Percentiles rank a stretch among this genome's conserved stretches.
These are phyloP conservation scores for Metschnikowia matae DNA, from an alignment of 805 yeast genomes.

Conservation along the genomic window DNA sequence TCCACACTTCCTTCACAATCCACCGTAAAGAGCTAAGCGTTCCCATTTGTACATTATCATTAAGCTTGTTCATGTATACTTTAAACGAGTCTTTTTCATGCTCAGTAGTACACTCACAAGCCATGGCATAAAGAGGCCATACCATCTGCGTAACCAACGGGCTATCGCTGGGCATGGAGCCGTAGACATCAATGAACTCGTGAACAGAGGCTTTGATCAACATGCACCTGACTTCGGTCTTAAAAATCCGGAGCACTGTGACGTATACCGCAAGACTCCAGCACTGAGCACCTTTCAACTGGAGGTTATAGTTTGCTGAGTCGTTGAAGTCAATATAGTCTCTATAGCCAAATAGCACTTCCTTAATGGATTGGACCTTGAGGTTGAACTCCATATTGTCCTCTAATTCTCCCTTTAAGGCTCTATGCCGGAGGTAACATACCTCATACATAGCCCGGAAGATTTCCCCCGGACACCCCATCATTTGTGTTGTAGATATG, in stretches of 20 bases:
- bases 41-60: slow-evolving; percentile 51
- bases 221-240: slow-evolving; percentile 23
- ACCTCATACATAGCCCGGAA: slow-evolving; percentile 45
- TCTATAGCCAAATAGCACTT: slow-evolving; percentile 40
- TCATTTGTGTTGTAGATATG: slow-evolving; percentile 49
- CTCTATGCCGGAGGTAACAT: slow-evolving; percentile 35
- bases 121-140: slow-evolving; percentile 55
- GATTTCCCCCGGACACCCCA: slow-evolving; percentile 60
- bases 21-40: slow-evolving; percentile 42
- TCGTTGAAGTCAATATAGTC: slow-evolving; percentile 37
- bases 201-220: slow-evolving; percentile 28
- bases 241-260: slow-evolving; percentile 25
- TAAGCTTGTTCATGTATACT: slow-evolving; percentile 38
- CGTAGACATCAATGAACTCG: slow-evolving; percentile 49
- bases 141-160: slow-evolving; percentile 59
- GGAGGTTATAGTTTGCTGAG: slow-evolving; percentile 30
- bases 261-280: slow-evolving; percentile 45
- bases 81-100: slow-evolving; percentile 28
- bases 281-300: slow-evolving; percentile 52
- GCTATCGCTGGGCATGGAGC: slow-evolving; percentile 41
- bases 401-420: slow-evolving; percentile 7
- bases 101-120: slow-evolving; percentile 37
- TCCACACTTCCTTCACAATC: slow-evolving; percentile 46
- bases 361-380: slow-evolving; percentile 31
- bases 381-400: slow-evolving; percentile 9